Evolutionary conservation across 805 yeast species (phyloP).

Genomic region (Ogataea nitratoaversa): DNA sequence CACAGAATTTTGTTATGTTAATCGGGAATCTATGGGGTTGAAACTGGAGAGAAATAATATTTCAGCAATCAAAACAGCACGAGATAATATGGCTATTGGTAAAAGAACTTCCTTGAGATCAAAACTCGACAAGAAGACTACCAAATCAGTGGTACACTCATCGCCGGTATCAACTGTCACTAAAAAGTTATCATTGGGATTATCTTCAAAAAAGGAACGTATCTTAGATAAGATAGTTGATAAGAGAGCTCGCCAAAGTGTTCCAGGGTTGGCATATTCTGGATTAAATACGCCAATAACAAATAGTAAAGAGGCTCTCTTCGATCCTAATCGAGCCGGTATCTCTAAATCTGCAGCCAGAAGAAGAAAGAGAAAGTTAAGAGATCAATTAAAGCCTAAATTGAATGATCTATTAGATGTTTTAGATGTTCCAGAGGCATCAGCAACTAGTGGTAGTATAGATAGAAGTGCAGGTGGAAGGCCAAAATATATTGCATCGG

Average conservation of each 20-base stretch:
- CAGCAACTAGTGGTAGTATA: slow-evolving; percentile 5
- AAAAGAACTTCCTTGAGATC: slow-evolving; percentile 44
- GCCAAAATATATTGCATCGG: slow-evolving; percentile 10
- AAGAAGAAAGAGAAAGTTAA: slow-evolving; percentile 57
- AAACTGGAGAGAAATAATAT: background rate
- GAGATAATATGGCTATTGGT: slow-evolving; percentile 38
- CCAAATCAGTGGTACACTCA: slow-evolving; percentile 3
- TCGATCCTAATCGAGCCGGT: slow-evolving; percentile 35
- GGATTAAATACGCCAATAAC: background rate
- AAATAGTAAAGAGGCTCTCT: background rate
- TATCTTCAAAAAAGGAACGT: slow-evolving; percentile 10
- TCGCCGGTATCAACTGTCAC: slow-evolving; percentile 32
- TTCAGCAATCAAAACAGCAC: background rate
- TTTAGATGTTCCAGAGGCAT: slow-evolving; percentile 38
- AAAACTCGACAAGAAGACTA: slow-evolving; percentile 33
- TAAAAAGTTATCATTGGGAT: no score
- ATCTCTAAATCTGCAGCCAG: slow-evolving; percentile 65
- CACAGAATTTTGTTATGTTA: background rate
- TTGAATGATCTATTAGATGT: slow-evolving; percentile 59
- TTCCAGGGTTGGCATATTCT: background rate
- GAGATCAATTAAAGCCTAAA: slow-evolving; percentile 62
- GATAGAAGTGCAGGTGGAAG: slow-evolving; percentile 11
- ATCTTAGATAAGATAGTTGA: slow-evolving; percentile 17
- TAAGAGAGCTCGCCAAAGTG: slow-evolving; percentile 7
- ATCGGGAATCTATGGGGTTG: no score